These are phyloP conservation scores for Acacia melanoxylon DNA, from an alignment of 306 rosid genomes.

Conservation along the genomic window DNA sequence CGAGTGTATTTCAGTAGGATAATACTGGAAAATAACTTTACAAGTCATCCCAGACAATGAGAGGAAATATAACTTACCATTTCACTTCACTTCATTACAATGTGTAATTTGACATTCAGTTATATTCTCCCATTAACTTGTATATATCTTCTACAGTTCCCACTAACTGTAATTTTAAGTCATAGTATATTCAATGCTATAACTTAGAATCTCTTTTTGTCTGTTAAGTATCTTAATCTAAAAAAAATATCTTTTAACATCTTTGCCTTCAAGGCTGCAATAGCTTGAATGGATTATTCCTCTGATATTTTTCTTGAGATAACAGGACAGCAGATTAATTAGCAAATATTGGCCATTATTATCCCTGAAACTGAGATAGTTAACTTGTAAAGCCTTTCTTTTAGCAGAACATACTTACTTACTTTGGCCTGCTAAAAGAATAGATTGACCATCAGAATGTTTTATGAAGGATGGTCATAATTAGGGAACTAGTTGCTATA, in stretches of 20 bases:
- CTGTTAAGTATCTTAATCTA: not conserved
- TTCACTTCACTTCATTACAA: not conserved
- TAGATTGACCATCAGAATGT: not conserved
- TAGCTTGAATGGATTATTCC: not conserved
- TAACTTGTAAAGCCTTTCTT: not conserved
- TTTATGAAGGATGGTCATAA: not conserved
- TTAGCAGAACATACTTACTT: not conserved
- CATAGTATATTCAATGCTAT: not conserved
- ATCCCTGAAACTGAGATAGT: no score
- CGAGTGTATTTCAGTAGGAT: no score
- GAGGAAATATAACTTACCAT: not conserved
- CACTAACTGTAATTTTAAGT: not conserved
- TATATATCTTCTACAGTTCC: not conserved
- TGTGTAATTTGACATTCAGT: not conserved
- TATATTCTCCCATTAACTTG: not conserved
- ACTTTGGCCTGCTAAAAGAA: not conserved
- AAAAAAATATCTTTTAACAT: not conserved
- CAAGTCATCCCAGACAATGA: not conserved
- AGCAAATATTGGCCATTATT: not conserved
- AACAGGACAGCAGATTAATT: not conserved
- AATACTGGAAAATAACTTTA: no score
- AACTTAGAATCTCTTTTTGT: not conserved
- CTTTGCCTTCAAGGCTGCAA: not conserved
- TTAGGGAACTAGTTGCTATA: not conserved
- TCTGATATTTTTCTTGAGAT: not conserved